Conservation (phyloP, 1,284 basidiomycete species). For the Sporisorium exsertum region DNA sequence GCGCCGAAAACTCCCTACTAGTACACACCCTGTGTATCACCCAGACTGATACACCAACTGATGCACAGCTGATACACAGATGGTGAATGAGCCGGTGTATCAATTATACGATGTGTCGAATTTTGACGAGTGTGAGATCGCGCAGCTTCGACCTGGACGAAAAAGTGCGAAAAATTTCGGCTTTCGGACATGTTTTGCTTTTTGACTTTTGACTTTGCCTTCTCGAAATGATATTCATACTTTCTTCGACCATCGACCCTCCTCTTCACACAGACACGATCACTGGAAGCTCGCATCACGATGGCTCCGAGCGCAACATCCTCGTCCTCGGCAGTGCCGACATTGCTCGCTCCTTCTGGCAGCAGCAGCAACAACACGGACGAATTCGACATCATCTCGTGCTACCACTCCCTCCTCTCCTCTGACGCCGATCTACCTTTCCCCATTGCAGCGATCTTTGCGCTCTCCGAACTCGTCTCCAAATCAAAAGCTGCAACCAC, state of each 20-base stretch:
- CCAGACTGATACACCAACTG: no score
- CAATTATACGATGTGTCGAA: slow-evolving; percentile 1
- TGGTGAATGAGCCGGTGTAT: no score
- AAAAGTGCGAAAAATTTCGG: slow-evolving; percentile 2
- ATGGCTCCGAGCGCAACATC: slow-evolving; percentile 22
- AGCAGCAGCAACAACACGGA: slow-evolving; percentile 9
- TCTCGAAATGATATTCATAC: background rate
- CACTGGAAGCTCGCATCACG: background rate
- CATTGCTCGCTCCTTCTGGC: slow-evolving; percentile 4
- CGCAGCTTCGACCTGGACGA: background rate
- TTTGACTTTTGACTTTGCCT: slow-evolving; percentile 4
- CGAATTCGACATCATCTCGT: slow-evolving; percentile 60
- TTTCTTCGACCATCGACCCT: background rate
- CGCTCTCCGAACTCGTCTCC: slow-evolving; percentile 81
- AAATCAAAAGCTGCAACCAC: slow-evolving; percentile 86
- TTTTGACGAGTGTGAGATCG: background rate
- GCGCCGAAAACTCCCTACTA: background rate
- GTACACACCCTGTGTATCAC: no score
- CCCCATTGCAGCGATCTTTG: slow-evolving; percentile 87
- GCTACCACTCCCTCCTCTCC: slow-evolving; percentile 56
- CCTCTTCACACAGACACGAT: background rate
- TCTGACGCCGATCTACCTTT: slow-evolving; percentile 76
- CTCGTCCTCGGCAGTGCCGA: slow-evolving; percentile 14
- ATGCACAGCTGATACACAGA: no score
- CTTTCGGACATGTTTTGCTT: slow-evolving; percentile 6